These are phyloP conservation scores for Sporothrix inflata DNA, from an alignment of 2,329 filamentous ascomycete species.

Conservation along the genomic window DNA sequence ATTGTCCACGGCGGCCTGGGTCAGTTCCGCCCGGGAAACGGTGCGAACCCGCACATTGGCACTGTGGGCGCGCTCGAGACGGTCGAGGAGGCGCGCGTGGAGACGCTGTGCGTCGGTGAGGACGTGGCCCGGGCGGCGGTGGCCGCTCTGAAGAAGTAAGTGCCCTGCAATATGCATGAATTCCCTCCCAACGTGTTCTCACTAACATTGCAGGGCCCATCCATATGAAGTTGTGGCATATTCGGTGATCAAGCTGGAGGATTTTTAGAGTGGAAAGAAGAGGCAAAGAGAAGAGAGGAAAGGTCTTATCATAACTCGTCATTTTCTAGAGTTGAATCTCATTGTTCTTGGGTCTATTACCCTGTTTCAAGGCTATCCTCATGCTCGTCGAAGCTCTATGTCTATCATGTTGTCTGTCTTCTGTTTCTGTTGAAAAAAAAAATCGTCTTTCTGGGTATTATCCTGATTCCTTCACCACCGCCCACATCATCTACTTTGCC, in stretches of 20 bases:
- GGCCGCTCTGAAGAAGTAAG: constrained; percentile 66
- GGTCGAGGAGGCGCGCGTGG: constrained; percentile 63
- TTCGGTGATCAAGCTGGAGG: constrained; percentile 52
- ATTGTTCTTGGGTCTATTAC: neutral
- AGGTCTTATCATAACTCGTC: neutral
- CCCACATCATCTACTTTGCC: neutral
- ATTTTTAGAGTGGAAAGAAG: constrained; percentile 42
- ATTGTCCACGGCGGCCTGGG: constrained; percentile 54
- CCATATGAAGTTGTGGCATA: constrained; percentile 58
- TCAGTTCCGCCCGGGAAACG: constrained; percentile 66
- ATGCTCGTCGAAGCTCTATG: constrained; percentile 8
- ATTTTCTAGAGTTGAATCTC: constrained; percentile 23
- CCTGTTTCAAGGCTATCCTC: neutral
- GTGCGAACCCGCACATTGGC: constrained; percentile 67
- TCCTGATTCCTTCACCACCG: neutral
- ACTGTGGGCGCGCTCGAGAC: constrained; percentile 55
- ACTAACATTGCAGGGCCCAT: constrained; percentile 46
- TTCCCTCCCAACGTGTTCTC: neutral
- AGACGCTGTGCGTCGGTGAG: constrained; percentile 64
- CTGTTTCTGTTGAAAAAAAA: neutral
- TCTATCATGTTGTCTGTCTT: neutral
- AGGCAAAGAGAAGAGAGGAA: neutral
- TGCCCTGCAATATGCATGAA: constrained; percentile 29
- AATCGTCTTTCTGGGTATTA: neutral
- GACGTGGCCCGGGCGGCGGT: constrained; percentile 61